Evolutionary conservation across 2,329 filamentous ascomycete genomes (phyloP), one percentile per base, ranked within the genome.

Genomic region (Diaporthe citriasiana): DNA sequence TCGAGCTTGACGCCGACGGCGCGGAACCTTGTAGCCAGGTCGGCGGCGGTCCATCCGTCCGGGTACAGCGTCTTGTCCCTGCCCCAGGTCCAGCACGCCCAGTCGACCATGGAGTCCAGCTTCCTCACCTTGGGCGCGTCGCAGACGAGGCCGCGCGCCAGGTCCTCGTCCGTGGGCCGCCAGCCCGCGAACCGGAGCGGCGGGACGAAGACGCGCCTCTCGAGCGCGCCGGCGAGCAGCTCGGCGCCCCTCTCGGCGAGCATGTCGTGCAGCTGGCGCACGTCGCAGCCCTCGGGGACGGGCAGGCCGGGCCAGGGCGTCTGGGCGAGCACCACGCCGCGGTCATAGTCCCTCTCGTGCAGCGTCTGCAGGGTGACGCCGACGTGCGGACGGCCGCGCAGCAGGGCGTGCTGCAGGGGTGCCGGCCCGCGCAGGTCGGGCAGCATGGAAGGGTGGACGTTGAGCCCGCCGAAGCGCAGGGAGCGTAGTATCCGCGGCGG

Each of bases 301-400:
- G 84, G 84, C 42, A 94, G 85, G 1, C 90, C 91, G 0, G 91
- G 91, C 0, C 59, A 71, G 0, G 89, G 87, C 0, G 91, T 92
- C 82, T 97, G 95, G 22, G 89, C 87, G 35, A 99, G 86, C 13
- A 98, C 88, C 3, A 86, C 82, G 38, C 97, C 97, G 74, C 91
- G 90, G 82, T 99, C 97, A 81, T 98, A 98, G 60, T 87, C 83
- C 22, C 85, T 84, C 2, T 91, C 88, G 81, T 98, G 91, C 50
- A 99, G 88, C 0, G 96, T 98, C 82, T 99, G 97, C 35, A 99
- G 86, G 0, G 94, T 93, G 30, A 98, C 89, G 33, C 97, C 97
- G 0, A 93, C 94, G 74, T 85, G 83, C 0, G 79, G 79, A 71
- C 90, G 86, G 17, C 88, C 85, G 38, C 88, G 84, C 19, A 98